Conservation (phyloP, 2,329 filamentous ascomycete species). For the Xylaria sp. region DNA sequence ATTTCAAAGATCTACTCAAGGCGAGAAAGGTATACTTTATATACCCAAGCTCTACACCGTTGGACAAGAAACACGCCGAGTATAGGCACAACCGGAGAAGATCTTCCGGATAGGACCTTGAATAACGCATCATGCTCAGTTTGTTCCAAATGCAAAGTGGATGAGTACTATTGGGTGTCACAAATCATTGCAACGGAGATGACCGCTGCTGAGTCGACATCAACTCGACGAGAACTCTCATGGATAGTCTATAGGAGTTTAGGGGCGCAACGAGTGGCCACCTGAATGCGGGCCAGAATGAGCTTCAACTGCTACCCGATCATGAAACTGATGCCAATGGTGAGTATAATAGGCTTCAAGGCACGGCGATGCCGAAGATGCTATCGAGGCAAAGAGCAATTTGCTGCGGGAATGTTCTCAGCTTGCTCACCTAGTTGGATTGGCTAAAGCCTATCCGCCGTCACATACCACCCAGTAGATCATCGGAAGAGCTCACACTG, state of each 20-base stretch:
- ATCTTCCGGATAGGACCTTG: not conserved
- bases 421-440: not conserved
- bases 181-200: not conserved
- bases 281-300: slow-evolving; percentile 1
- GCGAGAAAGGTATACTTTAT: slow-evolving; percentile 13
- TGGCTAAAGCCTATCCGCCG: not conserved
- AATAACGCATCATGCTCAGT: not conserved
- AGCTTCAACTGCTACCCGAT: slow-evolving; percentile 1
- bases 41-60: not conserved
- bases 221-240: not conserved
- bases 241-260: not conserved
- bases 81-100: not conserved
- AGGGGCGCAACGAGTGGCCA: not conserved
- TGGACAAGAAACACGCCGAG: not conserved
- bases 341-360: not conserved
- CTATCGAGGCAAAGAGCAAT: not conserved
- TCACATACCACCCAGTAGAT: not conserved
- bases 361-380: not conserved
- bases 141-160: not conserved
- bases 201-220: not conserved
- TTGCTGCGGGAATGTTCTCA: not conserved
- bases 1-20: not conserved
- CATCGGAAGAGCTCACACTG: not conserved
- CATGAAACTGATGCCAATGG: not conserved
- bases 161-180: not conserved